These are phyloP conservation scores for Fragaria iinumae DNA, from an alignment of 306 rosid species.

Conservation along the genomic window DNA sequence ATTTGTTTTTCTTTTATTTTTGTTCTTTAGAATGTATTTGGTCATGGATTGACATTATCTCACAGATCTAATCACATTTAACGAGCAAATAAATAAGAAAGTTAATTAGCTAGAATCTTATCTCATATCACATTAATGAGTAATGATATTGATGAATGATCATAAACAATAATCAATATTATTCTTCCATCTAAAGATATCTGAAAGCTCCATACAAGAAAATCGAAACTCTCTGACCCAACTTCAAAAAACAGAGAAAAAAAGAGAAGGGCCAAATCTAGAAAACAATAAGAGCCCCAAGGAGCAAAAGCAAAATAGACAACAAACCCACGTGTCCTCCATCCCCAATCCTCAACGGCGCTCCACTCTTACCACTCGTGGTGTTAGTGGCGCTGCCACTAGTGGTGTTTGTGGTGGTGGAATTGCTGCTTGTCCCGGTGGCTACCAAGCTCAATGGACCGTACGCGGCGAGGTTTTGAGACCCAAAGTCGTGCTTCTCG, in stretches of 20 bases:
- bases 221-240: not conserved
- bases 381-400: not conserved
- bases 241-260: not conserved
- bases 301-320: conserved; percentile 10
- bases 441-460: not conserved
- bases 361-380: not conserved
- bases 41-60: not conserved
- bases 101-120: not conserved
- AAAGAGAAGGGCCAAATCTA: not conserved
- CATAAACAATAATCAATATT: not conserved
- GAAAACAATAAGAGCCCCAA: conserved; percentile 15
- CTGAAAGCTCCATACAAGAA: not conserved
- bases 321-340: conserved; percentile 18
- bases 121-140: not conserved
- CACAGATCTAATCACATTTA: not conserved
- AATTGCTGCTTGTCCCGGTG: not conserved
- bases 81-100: not conserved
- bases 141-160: not conserved
- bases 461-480: not conserved
- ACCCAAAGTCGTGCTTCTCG: not conserved
- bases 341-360: not conserved
- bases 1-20: no score
- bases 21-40: not conserved
- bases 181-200: not conserved
- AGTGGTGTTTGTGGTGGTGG: not conserved